Conservation (phyloP, 257 asterid genomes). For the Nicotiana knightiana region DNA sequence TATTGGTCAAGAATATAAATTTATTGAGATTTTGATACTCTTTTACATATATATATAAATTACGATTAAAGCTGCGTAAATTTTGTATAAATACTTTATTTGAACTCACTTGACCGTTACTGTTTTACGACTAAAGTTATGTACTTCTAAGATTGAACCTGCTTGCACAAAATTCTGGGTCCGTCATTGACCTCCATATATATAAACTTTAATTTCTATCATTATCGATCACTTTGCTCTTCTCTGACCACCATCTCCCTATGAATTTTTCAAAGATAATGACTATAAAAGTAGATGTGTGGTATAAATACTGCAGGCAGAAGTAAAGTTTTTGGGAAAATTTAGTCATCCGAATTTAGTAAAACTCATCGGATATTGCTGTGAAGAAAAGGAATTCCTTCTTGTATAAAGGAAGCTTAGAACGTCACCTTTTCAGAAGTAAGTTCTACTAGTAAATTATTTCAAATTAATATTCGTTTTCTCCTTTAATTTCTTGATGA, state of each 20-base stretch:
- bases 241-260: not conserved
- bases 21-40: too few species aligned
- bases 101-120: too few species aligned
- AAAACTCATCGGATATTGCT: constrained; percentile 8
- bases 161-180: too few species aligned
- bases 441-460: not conserved
- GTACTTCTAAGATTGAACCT: too few species aligned
- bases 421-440: constrained; percentile 12
- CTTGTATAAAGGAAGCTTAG: constrained; percentile 11
- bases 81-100: too few species aligned
- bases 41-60: too few species aligned
- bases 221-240: not conserved
- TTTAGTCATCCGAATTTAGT: constrained; percentile 11
- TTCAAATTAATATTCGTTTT: not conserved
- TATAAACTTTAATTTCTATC: not conserved
- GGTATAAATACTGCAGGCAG: not conserved
- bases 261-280: not conserved
- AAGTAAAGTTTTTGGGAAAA: constrained; percentile 11
- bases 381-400: constrained; percentile 6
- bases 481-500: too few species aligned
- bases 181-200: too few species aligned
- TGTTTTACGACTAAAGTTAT: too few species aligned
- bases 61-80: too few species aligned
- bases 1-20: too few species aligned
- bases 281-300: not conserved